Evolutionary conservation across 2,329 filamentous ascomycete species (phyloP).

Genomic region (Aspergillus sp.): DNA sequence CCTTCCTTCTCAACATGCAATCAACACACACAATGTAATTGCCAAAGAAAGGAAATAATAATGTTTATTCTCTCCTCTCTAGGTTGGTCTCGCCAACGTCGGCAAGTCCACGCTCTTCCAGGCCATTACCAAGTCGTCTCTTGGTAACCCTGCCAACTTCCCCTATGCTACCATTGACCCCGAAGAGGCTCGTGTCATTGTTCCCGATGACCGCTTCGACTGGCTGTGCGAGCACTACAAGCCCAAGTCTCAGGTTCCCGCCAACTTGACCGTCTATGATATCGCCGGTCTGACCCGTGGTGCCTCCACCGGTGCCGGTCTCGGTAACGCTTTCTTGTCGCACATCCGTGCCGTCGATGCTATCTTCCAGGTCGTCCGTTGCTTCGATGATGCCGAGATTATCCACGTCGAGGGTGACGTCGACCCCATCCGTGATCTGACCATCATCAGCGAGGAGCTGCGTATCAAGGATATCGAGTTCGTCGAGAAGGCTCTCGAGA

Average conservation of each 20-base stretch:
- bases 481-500: constrained; percentile 90
- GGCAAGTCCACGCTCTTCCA: constrained; percentile 99
- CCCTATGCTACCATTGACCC: constrained; percentile 99
- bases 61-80: constrained; percentile 22
- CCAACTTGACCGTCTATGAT: constrained; percentile 97
- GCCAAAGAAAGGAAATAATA: background rate
- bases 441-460: constrained; percentile 96
- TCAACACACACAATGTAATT: constrained; percentile 10
- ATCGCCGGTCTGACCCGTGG: constrained; percentile 95
- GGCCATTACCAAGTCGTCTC: constrained; percentile 94
- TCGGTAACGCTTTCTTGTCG: constrained; percentile 96
- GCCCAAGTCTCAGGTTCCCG: constrained; percentile 94
- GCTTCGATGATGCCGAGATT: constrained; percentile 98
- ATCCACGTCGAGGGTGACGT: constrained; percentile 99
- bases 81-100: constrained; percentile 98
- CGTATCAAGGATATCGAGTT: constrained; percentile 99
- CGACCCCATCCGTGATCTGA: constrained; percentile 87
- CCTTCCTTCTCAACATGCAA: constrained; percentile 16
- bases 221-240: constrained; percentile 97
- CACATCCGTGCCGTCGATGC: constrained; percentile 98
- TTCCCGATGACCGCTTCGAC: constrained; percentile 93
- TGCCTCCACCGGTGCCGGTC: constrained; percentile 93
- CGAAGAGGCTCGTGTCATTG: constrained; percentile 95
- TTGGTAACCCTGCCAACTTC: constrained; percentile 99
- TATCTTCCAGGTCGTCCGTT: constrained; percentile 95